A percentile compares a stretch with the other conserved stretches of the same genome.
Evolutionary conservation across 257 asterid species (phyloP).

Genomic region (Scutellaria baicalensis): DNA sequence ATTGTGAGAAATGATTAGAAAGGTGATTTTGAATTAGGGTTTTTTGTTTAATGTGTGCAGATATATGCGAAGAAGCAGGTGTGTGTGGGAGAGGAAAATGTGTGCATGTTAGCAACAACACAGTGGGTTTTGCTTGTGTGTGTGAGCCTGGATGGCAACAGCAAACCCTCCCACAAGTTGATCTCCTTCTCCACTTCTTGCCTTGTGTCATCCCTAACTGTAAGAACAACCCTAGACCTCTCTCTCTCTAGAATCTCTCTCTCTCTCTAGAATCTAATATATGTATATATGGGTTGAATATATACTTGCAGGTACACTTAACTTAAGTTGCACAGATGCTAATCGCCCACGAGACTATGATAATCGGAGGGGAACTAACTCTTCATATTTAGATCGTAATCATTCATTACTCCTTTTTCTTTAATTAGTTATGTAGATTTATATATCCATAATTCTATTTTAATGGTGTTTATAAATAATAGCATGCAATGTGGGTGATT

Average conservation of each 20-base stretch:
- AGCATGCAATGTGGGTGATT: conserved; percentile 54
- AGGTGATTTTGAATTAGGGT: too few relatives aligned
- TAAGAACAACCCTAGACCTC: conserved; percentile 14
- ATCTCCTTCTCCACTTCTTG: conserved; percentile 28
- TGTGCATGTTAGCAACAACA: conserved; percentile 27
- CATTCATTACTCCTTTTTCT: neutral
- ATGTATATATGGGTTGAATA: too few relatives aligned
- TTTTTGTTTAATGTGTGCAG: conserved; percentile 12
- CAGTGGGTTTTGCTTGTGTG: conserved; percentile 46
- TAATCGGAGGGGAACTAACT: conserved; percentile 17
- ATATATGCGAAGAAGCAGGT: conserved; percentile 26
- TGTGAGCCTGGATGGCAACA: conserved; percentile 64
- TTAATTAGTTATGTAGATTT: neutral
- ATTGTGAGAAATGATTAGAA: too few relatives aligned
- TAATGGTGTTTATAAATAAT: neutral
- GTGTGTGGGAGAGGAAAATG: conserved; percentile 67
- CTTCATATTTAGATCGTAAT: conserved; percentile 53
- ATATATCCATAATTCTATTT: neutral
- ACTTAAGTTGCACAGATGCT: conserved; percentile 32
- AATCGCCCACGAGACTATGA: conserved; percentile 23
- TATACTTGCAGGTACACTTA: conserved; percentile 35
- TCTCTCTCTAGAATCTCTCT: neutral
- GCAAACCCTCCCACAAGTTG: conserved; percentile 37
- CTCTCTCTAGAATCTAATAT: too few relatives aligned
- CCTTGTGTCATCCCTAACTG: conserved; percentile 81